Conservation (phyloP, 805 yeast species). For the Scheffersomyces ergatensis region DNA sequence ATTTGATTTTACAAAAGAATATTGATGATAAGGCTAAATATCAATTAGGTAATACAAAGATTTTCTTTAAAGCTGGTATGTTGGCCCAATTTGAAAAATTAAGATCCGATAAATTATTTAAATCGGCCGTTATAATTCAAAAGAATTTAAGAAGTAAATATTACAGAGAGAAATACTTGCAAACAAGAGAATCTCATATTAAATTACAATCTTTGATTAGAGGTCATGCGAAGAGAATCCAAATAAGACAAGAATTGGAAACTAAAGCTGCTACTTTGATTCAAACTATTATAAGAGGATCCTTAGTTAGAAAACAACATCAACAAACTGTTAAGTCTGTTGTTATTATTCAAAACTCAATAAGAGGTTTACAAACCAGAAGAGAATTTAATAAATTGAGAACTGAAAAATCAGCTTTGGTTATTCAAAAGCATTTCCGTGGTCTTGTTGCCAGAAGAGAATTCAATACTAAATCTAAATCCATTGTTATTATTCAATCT, state of each 20-base stretch:
- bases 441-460: slow-evolving; percentile 59
- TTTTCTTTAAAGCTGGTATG: slow-evolving; percentile 96
- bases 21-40: slow-evolving; percentile 68
- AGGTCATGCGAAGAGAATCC: slow-evolving; percentile 58
- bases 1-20: slow-evolving; percentile 60
- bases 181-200: slow-evolving; percentile 51
- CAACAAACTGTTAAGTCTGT: slow-evolving; percentile 34
- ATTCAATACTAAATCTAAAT: slow-evolving; percentile 44
- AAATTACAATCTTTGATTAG: slow-evolving; percentile 60
- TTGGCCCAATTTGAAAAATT: slow-evolving; percentile 85
- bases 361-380: slow-evolving; percentile 57
- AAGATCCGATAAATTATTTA: slow-evolving; percentile 73
- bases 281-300: slow-evolving; percentile 67
- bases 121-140: slow-evolving; percentile 82
- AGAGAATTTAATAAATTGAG: slow-evolving; percentile 46
- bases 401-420: slow-evolving; percentile 61
- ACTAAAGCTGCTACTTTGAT: slow-evolving; percentile 61
- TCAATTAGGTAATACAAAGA: slow-evolving; percentile 90
- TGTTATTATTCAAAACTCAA: slow-evolving; percentile 42
- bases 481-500: slow-evolving; percentile 74
- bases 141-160: slow-evolving; percentile 68
- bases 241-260: slow-evolving; percentile 55
- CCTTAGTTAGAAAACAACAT: slow-evolving; percentile 41
- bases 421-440: slow-evolving; percentile 73
- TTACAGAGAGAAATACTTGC: slow-evolving; percentile 60